These are phyloP conservation scores for Eucalyptus leucophloia DNA, from an alignment of 345 rosid species.

Conservation along the genomic window DNA sequence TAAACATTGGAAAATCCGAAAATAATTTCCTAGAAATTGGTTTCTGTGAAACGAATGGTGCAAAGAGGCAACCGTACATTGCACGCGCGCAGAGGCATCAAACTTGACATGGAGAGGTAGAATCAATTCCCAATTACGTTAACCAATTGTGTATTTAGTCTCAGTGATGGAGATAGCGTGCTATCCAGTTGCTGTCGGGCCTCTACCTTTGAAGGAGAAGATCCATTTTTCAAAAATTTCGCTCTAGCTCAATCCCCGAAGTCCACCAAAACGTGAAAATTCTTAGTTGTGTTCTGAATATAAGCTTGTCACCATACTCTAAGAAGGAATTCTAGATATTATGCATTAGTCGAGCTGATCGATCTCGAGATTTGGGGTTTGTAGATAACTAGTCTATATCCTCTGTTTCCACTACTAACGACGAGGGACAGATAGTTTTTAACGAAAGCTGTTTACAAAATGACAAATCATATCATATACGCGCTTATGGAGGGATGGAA, in stretches of 20 bases:
- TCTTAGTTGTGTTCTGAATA: neutral
- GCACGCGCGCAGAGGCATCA: neutral
- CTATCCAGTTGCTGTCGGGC: neutral
- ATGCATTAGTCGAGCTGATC: neutral
- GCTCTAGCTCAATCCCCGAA: neutral
- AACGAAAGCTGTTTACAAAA: neutral
- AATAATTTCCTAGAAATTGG: too few relatives aligned
- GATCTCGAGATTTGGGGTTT: neutral
- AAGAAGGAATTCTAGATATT: neutral
- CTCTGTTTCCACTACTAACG: neutral
- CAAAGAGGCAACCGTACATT: neutral
- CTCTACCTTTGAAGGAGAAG: neutral
- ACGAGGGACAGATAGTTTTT: neutral
- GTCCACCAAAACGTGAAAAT: neutral
- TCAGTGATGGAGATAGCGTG: neutral
- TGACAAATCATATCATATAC: neutral
- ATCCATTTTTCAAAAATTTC: neutral
- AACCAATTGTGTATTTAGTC: neutral
- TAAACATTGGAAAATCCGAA: too few relatives aligned
- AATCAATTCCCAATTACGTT: neutral
- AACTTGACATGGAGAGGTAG: neutral
- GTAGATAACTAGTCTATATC: neutral
- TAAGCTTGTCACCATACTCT: neutral
- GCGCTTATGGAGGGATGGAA: neutral
- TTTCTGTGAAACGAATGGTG: fast-evolving